Conservation (phyloP, 257 asterid genomes). For the Solanum paucissectum region DNA sequence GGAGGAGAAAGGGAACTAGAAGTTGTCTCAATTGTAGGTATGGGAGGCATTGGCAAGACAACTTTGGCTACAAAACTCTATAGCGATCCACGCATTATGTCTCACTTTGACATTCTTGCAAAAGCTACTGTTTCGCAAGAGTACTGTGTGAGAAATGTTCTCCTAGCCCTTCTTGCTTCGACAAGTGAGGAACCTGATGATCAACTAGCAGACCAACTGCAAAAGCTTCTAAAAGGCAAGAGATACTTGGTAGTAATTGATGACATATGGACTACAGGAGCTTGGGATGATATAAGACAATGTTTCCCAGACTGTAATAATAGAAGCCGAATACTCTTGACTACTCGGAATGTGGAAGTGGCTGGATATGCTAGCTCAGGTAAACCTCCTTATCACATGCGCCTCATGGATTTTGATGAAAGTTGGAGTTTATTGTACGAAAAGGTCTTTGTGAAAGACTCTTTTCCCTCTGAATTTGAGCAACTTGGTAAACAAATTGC, state of each 20-base stretch:
- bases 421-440: neutral
- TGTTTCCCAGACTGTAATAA: conserved; percentile 2
- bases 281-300: neutral
- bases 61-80: conserved; percentile 3
- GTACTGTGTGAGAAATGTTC: neutral
- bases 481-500: neutral
- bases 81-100: neutral
- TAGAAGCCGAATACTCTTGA: conserved; percentile 6
- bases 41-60: conserved; percentile 14
- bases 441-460: neutral
- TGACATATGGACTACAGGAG: conserved; percentile 1
- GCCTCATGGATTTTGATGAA: neutral
- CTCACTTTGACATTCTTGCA: neutral
- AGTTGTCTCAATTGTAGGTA: conserved; percentile 1
- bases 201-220: neutral
- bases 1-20: neutral
- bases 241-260: conserved; percentile 6
- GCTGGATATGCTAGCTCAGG: neutral
- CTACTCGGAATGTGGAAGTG: conserved; percentile 1
- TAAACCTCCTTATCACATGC: neutral
- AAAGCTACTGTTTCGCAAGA: conserved; percentile 1
- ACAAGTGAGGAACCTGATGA: neutral
- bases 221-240: neutral
- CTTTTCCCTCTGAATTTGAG: neutral
- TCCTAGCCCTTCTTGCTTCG: neutral